A percentile compares a stretch with the other conserved stretches of the same genome.
phyloP scores from a whole-genome alignment of 1,284 basidiomycete genomes.

The Mrakiaceae sp. region DNA sequence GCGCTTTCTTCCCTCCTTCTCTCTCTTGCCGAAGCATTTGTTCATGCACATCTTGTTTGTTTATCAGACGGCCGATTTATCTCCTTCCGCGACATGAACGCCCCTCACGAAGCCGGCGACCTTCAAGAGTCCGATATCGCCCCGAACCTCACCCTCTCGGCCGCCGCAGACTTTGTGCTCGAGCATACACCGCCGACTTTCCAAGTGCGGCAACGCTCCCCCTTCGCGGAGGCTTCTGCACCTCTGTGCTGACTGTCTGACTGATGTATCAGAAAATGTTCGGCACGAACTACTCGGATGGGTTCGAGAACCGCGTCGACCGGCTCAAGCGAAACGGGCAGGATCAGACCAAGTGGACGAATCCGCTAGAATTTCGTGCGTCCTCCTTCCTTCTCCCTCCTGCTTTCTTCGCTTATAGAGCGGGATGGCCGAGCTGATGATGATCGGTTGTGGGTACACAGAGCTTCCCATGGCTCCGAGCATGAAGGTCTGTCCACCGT shows the following conservation, averaged over 20 bases:
- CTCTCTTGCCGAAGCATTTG: neutral
- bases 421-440: too few species aligned
- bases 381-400: neutral
- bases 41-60: neutral
- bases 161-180: constrained; percentile 68
- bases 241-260: neutral
- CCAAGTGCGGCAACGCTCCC: constrained; percentile 42
- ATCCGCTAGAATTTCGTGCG: constrained; percentile 70
- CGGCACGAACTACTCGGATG: constrained; percentile 79
- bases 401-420: constrained; percentile 11
- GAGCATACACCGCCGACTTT: constrained; percentile 74
- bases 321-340: constrained; percentile 52
- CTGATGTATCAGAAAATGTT: constrained; percentile 62
- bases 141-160: constrained; percentile 67
- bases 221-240: neutral
- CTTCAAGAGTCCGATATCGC: constrained; percentile 32
- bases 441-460: neutral
- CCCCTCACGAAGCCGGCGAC: constrained; percentile 24
- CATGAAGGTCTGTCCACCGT: constrained; percentile 42
- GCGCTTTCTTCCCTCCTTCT: neutral
- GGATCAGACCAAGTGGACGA: constrained; percentile 81
- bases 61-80: constrained; percentile 58
- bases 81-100: constrained; percentile 50
- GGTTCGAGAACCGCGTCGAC: constrained; percentile 68
- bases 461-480: constrained; percentile 73